Percentiles rank a stretch among this genome's conserved stretches.
Conservation (phyloP, 495 filamentous ascomycete genomes). For the Thozetella sp. region DNA sequence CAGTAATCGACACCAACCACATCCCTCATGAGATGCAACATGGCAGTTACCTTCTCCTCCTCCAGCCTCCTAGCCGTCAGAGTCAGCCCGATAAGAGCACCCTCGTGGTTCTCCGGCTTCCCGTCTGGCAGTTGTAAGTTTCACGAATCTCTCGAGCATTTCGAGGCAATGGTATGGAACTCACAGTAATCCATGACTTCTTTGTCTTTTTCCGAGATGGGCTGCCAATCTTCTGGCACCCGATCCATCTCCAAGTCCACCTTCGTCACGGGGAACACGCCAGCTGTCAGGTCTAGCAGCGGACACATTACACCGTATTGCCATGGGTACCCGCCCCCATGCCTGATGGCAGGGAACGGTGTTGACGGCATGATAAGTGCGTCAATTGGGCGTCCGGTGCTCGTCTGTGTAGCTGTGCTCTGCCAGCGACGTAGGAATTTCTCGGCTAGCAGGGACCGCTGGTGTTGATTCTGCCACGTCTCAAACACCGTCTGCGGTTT, state of each 20-base stretch:
- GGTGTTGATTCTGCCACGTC: slow-evolving; percentile 11
- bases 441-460: slow-evolving; percentile 2
- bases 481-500: slow-evolving; percentile 5
- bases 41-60: background rate
- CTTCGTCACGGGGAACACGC: background rate
- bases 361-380: background rate
- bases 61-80: background rate
- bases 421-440: slow-evolving; percentile 7
- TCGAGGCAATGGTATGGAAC: too few relatives aligned
- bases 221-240: background rate
- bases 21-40: background rate
- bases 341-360: background rate
- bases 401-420: background rate
- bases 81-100: background rate
- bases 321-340: background rate
- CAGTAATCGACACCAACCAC: background rate
- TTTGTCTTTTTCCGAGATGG: background rate
- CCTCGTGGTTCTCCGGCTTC: background rate
- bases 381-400: background rate
- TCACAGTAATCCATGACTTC: background rate
- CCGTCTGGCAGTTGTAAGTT: too few relatives aligned
- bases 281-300: background rate
- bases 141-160: too few relatives aligned
- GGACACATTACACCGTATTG: slow-evolving; percentile 3
- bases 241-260: background rate